Evolutionary conservation across 306 rosid genomes (phyloP), one percentile per base, ranked within the genome.

Genomic region (Quercus aquifolioides): DNA sequence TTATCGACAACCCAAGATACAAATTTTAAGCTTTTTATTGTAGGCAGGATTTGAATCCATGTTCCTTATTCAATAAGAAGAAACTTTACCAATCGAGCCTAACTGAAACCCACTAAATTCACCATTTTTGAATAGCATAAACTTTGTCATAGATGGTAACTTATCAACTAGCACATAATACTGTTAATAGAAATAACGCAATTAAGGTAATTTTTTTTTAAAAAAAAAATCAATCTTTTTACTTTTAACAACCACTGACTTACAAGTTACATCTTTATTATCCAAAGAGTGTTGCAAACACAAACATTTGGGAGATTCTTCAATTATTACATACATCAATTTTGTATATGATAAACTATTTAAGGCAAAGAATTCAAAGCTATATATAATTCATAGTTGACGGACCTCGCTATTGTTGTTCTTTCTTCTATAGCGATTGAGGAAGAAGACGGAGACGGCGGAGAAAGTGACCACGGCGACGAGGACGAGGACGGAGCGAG

Each of bases 381-480:
- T 1, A 26, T 21, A 5, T 20, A 18, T 2, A 55, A 75, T 25
- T 11, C 23, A 38, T 1, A 26, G 3, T 19, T 18, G 38, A 38
- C 64, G 23, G 35, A 89, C 97, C 94, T 90, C 81, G 74, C 83
- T 78, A n/a, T 68, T 73, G 69, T 77, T 71, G 78, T 84, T 91
- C 84, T 84, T 91, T 59, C 80, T 76, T 76, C 69, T 86, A 63
- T 54, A 80, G 78, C 62, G 85, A 71, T 82, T 84, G 84, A 83
- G 88, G 83, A 84, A 89, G 41, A 90, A 70, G 9, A 83, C 71
- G 3, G 97, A 92, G 74, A 87, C 87, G 3, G 93, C 97, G 46
- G 99, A 90, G 71, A 94, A 58, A 58, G 97, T 91, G 20, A 91
- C 88, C 1, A 85, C 81, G 55, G 92, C 83, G 76, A 91, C 85